Base-by-base conservation (phyloP, 495 filamentous ascomycete species). In the Gamarada debralockiae region DNA sequence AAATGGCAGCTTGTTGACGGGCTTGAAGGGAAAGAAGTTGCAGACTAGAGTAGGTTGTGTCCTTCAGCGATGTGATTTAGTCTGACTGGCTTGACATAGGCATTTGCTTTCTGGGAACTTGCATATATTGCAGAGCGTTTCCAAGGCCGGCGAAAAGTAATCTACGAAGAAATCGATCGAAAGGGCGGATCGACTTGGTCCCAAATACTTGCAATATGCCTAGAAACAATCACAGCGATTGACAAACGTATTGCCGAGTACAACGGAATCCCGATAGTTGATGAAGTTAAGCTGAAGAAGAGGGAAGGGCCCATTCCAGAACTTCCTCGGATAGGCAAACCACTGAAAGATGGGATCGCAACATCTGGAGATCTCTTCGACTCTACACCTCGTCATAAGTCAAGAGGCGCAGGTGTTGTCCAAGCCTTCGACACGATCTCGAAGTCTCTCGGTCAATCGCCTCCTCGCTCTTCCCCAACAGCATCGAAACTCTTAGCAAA, bases 101-200 rank as follows among this genome's bases (percentile, higher is more conserved):
- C 80, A 3, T 92, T 92, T 65, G 92, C 93, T 21, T 89, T 96
- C 71, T 95, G 91, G 87, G 93, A 98, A 65, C 74, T 97, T 17
- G 76, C 79, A 24, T 77, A 85, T 51, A 95, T 97, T 56, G 83
- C 88, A 43, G 76, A 85, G 46, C 79, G 81, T 27, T 89, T 82
- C 53, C 71, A 82, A 9, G 78, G 80, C 8, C 81, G 95, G 24
- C 82, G 93, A 20, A 88, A 86, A 63, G 76, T 80, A 17, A 90
- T 98, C 48, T 97, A 89, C 69, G 82, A 84, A 50, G 95, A 97
- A 58, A 85, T 97, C 46, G 89, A 96, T 52, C 89, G 93, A 53
- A 79, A 80, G 25, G 84, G 82, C 29, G 86, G 85, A 2, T 78
- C 86, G 5, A 84, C 83, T 41, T 96, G 90, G 90, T 80, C 82